Evolutionary conservation across 306 rosid species (phyloP).

Genomic region (Trifolium dubium): DNA sequence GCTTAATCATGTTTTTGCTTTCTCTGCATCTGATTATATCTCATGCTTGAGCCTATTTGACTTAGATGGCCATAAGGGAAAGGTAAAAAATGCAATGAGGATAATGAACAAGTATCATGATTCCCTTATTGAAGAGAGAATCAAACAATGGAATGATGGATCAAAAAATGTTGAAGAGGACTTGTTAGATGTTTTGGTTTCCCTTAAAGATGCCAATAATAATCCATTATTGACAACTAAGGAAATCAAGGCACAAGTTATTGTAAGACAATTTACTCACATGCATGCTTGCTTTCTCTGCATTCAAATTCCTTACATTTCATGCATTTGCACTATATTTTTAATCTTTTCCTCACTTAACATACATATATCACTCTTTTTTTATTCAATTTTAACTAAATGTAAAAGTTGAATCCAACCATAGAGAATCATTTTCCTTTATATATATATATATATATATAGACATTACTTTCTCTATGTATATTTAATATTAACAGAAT

Average conservation of each 20-base stretch:
- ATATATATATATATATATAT: too few species aligned
- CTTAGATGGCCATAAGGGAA: slow-evolving; percentile 43
- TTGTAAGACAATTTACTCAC: background rate
- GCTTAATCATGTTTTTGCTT: slow-evolving; percentile 35
- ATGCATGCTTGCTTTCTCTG: background rate
- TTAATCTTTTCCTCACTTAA: too few species aligned
- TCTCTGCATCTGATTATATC: slow-evolving; percentile 46
- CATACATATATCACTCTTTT: too few species aligned
- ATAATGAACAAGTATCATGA: slow-evolving; percentile 40
- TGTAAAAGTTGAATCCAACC: too few species aligned
- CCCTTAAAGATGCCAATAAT: slow-evolving; percentile 36
- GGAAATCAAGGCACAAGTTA: slow-evolving; percentile 54
- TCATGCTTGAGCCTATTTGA: slow-evolving; percentile 49
- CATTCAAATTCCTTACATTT: too few species aligned
- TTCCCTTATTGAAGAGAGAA: slow-evolving; percentile 42
- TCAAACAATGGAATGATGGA: slow-evolving; percentile 45
- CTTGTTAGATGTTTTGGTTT: slow-evolving; percentile 51
- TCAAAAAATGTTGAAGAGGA: slow-evolving; percentile 44
- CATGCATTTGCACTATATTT: too few species aligned
- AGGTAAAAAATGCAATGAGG: slow-evolving; percentile 33
- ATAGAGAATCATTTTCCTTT: too few species aligned
- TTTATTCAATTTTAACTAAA: too few species aligned
- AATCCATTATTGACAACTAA: slow-evolving; percentile 30
- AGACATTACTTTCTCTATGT: too few species aligned
- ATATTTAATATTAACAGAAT: too few species aligned